phyloP scores from a whole-genome alignment of 2,329 filamentous ascomycete species.

The Cucurbitaria berberidis region DNA sequence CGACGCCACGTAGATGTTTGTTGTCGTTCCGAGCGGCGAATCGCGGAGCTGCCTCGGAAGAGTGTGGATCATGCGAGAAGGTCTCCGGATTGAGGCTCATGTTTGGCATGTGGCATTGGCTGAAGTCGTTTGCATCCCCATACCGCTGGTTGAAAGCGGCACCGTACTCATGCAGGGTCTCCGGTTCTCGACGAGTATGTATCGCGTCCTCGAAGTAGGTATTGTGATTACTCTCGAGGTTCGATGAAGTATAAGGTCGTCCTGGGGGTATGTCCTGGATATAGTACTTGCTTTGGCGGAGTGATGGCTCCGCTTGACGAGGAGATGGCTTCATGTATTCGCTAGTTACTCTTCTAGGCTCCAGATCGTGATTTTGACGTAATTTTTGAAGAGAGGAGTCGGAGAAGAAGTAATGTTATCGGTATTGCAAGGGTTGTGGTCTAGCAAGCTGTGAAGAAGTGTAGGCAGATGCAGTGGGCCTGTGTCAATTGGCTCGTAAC shows the following conservation, averaged over 20 bases:
- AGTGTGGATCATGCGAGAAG: conserved; percentile 5
- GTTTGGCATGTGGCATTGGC: conserved; percentile 14
- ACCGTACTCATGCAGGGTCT: conserved; percentile 6
- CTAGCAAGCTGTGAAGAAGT: conserved; percentile 13
- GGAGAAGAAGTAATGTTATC: conserved; percentile 1
- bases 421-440: neutral
- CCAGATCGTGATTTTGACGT: neutral
- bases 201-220: conserved; percentile 6
- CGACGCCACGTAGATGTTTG: conserved; percentile 14
- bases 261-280: neutral
- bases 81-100: conserved; percentile 8
- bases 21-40: conserved; percentile 10
- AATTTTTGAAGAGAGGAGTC: conserved; percentile 1
- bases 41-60: neutral
- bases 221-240: neutral
- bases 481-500: conserved; percentile 1
- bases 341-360: neutral
- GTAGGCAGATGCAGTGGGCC: neutral
- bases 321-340: conserved; percentile 20
- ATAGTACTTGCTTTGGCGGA: neutral
- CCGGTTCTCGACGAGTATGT: neutral
- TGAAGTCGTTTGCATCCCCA: conserved; percentile 21
- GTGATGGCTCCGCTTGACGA: conserved; percentile 4
- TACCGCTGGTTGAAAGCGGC: neutral
- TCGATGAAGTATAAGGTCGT: neutral